Evolutionary conservation across 495 filamentous ascomycete species (phyloP), one percentile per base, ranked within the genome.

Genomic region (Tuber brumale): DNA sequence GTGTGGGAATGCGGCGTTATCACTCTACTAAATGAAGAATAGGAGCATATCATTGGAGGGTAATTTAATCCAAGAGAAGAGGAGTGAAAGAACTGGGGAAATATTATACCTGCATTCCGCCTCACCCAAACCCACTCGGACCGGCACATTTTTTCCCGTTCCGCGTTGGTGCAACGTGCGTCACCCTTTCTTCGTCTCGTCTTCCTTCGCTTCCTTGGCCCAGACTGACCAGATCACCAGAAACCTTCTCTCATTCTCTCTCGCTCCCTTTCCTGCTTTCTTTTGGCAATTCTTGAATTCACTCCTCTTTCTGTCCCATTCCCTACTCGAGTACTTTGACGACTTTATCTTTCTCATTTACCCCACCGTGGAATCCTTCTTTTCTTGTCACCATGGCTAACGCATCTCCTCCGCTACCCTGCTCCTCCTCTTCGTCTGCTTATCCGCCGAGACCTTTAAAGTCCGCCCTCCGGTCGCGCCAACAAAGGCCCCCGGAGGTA

Each of bases 401-500:
- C 48, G 39, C 78, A 69, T 73, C 70, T 43, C 76, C 45, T 66
- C 69, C 76, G 27, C 70, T 75, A 74, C 77, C 80, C 69, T 45
- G 76, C 75, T 74, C 70, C 73, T 61, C 79, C 41, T 75, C 74
- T 6, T 72, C 78, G 42, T 74, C 77, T 27, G 57, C 70, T 57
- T 70, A 72, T 70, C 80, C 70, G 69, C 76, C 19, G 81, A 83
- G 80, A 66, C 77, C 69, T 72, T 77, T 27, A 51, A 73, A 75
- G 69, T 61, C 77, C 76, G 74, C 70, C 27, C 78, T 82, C 8
- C 76, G 82, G n/a, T 75, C 83, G 71, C 83, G 37, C n/a, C 7
- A 42, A 8, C 72, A 75, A 51, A 82, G 79, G 45, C 37, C 74
- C 1, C 3, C 73, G 18, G 80, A 81, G n/a, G 70, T 46, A 41